Conservation (phyloP, 139 green algal species). For the Tetraselmis striata region DNA sequence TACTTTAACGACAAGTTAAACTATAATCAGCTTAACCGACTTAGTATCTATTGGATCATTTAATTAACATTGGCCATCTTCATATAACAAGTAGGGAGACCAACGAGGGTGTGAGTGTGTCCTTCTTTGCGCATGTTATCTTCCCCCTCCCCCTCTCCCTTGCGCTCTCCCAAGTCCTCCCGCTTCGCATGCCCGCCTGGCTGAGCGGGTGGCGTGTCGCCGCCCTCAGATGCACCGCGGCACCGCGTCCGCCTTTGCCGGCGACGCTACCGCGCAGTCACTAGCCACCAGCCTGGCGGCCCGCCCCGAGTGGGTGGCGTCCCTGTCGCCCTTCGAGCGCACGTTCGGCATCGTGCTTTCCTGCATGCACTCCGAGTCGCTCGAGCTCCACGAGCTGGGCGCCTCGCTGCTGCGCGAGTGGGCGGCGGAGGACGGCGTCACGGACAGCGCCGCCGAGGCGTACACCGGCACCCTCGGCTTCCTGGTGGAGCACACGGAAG, state of each 20-base stretch:
- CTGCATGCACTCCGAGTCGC: not conserved
- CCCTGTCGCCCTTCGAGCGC: not conserved
- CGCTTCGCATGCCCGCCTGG: too few relatives aligned
- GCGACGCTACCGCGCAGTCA: not conserved
- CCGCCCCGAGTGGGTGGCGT: not conserved
- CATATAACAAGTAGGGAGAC: too few relatives aligned
- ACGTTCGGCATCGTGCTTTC: not conserved
- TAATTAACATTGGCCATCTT: too few relatives aligned
- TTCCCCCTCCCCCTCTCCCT: too few relatives aligned
- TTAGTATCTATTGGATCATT: too few relatives aligned
- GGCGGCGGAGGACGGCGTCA: not conserved
- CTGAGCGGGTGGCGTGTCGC: too few relatives aligned
- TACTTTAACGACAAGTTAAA: too few relatives aligned
- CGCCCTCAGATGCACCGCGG: not conserved
- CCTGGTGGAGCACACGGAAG: not conserved
- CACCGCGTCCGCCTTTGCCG: not conserved
- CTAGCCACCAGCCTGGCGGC: not conserved
- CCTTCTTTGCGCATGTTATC: too few relatives aligned
- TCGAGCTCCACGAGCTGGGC: not conserved
- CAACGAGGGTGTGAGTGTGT: too few relatives aligned
- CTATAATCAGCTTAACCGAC: too few relatives aligned
- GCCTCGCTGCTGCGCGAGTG: not conserved
- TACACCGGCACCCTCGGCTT: not conserved
- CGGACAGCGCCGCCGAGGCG: not conserved
- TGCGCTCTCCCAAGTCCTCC: too few relatives aligned